A percentile compares a stretch with the other conserved stretches of the same genome.
Evolutionary conservation across 441 rosid genomes (phyloP).

Genomic region (Kokia cookei): DNA sequence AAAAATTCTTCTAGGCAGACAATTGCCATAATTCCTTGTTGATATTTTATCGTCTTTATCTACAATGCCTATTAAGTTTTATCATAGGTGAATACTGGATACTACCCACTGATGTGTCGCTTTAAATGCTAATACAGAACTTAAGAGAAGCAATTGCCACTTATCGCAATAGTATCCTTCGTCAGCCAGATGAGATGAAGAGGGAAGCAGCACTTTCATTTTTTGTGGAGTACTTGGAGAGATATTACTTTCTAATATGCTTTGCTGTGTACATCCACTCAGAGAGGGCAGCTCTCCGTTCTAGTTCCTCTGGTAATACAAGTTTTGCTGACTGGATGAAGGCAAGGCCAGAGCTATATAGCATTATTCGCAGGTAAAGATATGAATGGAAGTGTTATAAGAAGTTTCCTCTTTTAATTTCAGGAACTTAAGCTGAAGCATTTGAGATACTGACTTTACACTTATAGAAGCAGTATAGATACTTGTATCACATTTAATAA

Average conservation of each 20-base stretch:
- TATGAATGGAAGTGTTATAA: neutral
- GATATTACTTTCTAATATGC: slow-evolving; percentile 98
- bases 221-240: slow-evolving; percentile 96
- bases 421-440: neutral
- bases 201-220: slow-evolving; percentile 97
- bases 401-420: slow-evolving; percentile 1
- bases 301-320: slow-evolving; percentile 69
- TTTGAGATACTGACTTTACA: neutral
- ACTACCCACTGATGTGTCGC: slow-evolving; percentile 16
- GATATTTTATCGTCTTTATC: slow-evolving; percentile 6
- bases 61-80: slow-evolving; percentile 4
- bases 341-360: slow-evolving; percentile 98
- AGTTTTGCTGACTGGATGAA: slow-evolving; percentile 99
- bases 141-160: slow-evolving; percentile 95
- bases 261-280: slow-evolving; percentile 97
- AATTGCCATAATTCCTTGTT: neutral
- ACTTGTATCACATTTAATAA: neutral
- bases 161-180: slow-evolving; percentile 91
- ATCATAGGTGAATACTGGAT: neutral
- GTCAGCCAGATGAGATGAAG: slow-evolving; percentile 98
- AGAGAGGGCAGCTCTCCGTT: slow-evolving; percentile 78
- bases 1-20: neutral
- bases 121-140: slow-evolving; percentile 52
- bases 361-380: slow-evolving; percentile 91
- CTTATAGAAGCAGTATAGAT: neutral